Conservation (phyloP, 2,329 filamentous ascomycete genomes). For the Chaetomium strumarium region DNA sequence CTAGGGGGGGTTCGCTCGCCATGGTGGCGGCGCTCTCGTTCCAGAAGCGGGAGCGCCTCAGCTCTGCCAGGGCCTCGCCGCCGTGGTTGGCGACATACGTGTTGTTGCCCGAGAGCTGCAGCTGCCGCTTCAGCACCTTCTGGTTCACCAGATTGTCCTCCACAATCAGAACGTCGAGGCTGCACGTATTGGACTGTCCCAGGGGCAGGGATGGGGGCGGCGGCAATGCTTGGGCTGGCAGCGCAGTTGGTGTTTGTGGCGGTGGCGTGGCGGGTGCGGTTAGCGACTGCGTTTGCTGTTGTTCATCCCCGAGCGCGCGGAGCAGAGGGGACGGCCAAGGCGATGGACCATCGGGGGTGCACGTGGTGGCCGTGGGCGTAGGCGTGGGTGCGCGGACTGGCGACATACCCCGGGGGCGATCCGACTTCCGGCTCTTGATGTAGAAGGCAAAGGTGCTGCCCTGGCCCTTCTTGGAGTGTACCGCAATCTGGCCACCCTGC, state of each 20-base stretch:
- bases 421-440: conserved; percentile 55
- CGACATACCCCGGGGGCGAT: conserved; percentile 14
- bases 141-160: conserved; percentile 66
- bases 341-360: not conserved
- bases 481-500: conserved; percentile 72
- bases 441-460: conserved; percentile 76
- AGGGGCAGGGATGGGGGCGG: conserved; percentile 4
- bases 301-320: not conserved
- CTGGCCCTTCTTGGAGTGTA: conserved; percentile 58
- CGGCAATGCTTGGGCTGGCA: not conserved
- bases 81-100: conserved; percentile 61
- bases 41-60: conserved; percentile 54
- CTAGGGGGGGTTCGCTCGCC: not conserved
- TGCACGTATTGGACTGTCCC: conserved; percentile 25
- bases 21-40: conserved; percentile 16
- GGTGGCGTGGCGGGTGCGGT: conserved; percentile 1
- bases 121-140: conserved; percentile 55
- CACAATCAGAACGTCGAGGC: conserved; percentile 56
- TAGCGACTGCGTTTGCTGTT: not conserved
- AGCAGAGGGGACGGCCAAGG: not conserved
- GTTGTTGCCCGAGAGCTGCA: conserved; percentile 54
- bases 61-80: conserved; percentile 53
- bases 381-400: conserved; percentile 4
- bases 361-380: not conserved
- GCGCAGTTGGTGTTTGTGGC: not conserved